Evolutionary conservation across 495 filamentous ascomycete species (phyloP), one percentile per base, ranked within the genome.

Genomic region (Neurospora pannonica): DNA sequence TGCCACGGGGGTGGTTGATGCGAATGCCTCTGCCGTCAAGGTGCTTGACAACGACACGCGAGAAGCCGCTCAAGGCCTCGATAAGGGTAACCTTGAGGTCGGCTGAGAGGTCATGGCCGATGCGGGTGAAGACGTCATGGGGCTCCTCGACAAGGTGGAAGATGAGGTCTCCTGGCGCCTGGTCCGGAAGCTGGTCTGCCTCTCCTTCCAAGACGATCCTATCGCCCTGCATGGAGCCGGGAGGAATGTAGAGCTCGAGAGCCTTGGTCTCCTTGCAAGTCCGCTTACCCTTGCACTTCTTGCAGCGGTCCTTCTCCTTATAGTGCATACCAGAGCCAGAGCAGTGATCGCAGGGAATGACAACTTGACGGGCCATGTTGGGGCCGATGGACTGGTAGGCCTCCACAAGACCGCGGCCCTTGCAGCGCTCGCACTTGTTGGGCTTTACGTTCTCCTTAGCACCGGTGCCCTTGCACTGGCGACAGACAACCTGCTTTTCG

Each of bases 221-320:
- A 74, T 98, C 96, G 73, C 95, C 95, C 81, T 96, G 89, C 86
- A 89, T 90, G 42, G 94, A 91, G 62, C 96, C 96, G 46, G 92
- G 91, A 38, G 96, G 94, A 74, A 99, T 97, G 84, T 98, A 98
- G 43, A 99, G 90, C 83, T 99, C 97, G 62, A 99, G 84, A 15
- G 96, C 91, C 85, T 98, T 99, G 82, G 91, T 95, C 81, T 93
- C 91, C 79, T 93, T 90, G 39, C 87, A 85, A 5, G 93, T 92
- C 71, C 92, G 88, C 79, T 92, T 90, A 67, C 96, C 96, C 84
- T 98, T 97, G 89, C 97, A 99, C 86, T 97, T 97, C 87, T 95
- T 97, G 87, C 96, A 99, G 80, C 92, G 92, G 75, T 99, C 96
- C 86, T 98, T 98, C 76, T 96, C 93, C 82, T 92, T 92, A 86